Base-by-base conservation (phyloP, 2,329 filamentous ascomycete genomes). In the Apiospora marii region DNA sequence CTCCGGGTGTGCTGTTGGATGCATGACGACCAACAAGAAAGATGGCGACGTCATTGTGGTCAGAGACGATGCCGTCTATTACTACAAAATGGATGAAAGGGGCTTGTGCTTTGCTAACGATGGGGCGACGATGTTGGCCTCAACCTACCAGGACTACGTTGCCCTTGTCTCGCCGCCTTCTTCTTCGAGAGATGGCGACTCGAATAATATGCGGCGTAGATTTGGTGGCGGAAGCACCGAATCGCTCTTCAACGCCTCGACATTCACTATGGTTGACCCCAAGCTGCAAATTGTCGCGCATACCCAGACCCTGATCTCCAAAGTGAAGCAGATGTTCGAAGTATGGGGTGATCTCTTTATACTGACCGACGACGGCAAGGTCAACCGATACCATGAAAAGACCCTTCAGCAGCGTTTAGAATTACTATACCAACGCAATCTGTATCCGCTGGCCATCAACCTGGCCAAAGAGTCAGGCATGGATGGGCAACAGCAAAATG, bases 61-160 rank as follows among this genome's bases (percentile, higher is more conserved):
- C 0, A 88, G 96, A 74, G 94, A 98, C 77, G 97, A 99, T 87
- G 96, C 96, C 10, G 93, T 99, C 71, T 98, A 98, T 83, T 95
- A 94, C 73, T 99, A 98, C 82, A 93, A 92, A 0, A 84, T 93
- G 0, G 93, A 96, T 73, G 96, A 96, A 0, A 90, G 95, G 73
- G 95, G 95, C 0, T 92, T 94, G 0, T 96, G 94, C 53, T 95
- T 94, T 82, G 95, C 95, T 0, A 98, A 97, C 80, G 96, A 99
- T 80, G 93, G 94, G 6, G 91, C 93, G 8, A 99, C 99, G 84
- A 95, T 92, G 77, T 87, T 94, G 71, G 90, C 98, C 48, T 88
- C 90, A 64, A 90, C 93, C 19, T 96, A 93, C 82, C 91, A 92
- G 72, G 93, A 98, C 78, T 98, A 99, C 80, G 89, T 98, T 68